phyloP scores from a whole-genome alignment of 148 eudicot species.

The Vaccinium darrowii region DNA sequence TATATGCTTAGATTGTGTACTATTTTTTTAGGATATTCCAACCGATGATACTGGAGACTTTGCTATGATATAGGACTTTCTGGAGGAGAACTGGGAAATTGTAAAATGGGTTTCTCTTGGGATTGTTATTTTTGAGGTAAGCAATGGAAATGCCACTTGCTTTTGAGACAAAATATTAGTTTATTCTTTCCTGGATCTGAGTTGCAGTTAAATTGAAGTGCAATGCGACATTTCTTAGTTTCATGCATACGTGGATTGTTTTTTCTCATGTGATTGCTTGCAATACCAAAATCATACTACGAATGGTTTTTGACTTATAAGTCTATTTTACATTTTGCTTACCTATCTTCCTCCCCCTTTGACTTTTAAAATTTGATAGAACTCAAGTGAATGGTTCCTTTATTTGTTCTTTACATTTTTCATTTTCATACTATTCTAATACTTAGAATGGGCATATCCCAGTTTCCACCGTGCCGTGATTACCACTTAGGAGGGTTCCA shows the following conservation, averaged over 20 bases:
- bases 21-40: slow-evolving; percentile 64
- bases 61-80: slow-evolving; percentile 64
- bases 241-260: background rate
- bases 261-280: slow-evolving; percentile 8
- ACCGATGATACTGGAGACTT: slow-evolving; percentile 83
- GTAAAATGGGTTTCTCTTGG: slow-evolving; percentile 92
- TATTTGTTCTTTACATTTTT: background rate
- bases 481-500: background rate
- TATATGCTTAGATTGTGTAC: background rate
- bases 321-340: background rate
- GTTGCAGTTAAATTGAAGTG: background rate
- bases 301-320: background rate
- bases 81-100: slow-evolving; percentile 69
- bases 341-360: background rate
- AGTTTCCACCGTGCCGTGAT: background rate
- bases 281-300: background rate
- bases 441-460: background rate
- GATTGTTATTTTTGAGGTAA: slow-evolving; percentile 79
- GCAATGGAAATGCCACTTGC: background rate
- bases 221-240: background rate
- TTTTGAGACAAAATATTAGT: background rate
- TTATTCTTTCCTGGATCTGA: background rate
- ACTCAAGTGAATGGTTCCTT: background rate
- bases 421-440: background rate
- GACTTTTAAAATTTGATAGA: background rate